A percentile compares a stretch with the other conserved stretches of the same genome.
phyloP scores from a whole-genome alignment of 2,329 filamentous ascomycete species.

The Arthrobotrys entomopaga region DNA sequence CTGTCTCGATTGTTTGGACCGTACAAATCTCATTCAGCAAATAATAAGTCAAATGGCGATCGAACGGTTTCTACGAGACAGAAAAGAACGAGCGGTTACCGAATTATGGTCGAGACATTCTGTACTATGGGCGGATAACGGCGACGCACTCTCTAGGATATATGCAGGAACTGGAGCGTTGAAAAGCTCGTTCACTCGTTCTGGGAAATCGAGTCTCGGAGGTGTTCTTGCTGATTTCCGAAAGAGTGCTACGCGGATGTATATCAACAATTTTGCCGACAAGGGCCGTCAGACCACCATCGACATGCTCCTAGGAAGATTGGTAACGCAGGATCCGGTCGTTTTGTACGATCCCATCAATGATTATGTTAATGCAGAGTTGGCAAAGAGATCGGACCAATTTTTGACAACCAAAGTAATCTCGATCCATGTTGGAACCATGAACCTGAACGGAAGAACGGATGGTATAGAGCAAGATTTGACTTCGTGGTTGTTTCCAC shows the following conservation, averaged over 20 bases:
- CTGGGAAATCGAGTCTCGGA: constrained; percentile 94
- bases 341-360: constrained; percentile 74
- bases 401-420: constrained; percentile 42
- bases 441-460: constrained; percentile 92
- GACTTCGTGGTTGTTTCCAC: constrained; percentile 83
- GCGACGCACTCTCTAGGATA: constrained; percentile 90
- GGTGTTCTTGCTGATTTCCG: constrained; percentile 93
- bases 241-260: constrained; percentile 91
- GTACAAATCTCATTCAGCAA: constrained; percentile 95
- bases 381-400: constrained; percentile 67
- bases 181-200: constrained; percentile 92
- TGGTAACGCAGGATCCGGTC: constrained; percentile 48
- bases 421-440: constrained; percentile 83
- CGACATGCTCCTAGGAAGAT: constrained; percentile 76
- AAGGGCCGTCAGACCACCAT: constrained; percentile 93
- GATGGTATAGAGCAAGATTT: constrained; percentile 81
- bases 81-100: constrained; percentile 73
- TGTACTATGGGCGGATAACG: constrained; percentile 95
- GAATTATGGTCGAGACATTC: constrained; percentile 95
- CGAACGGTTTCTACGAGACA: constrained; percentile 81
- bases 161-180: constrained; percentile 96
- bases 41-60: constrained; percentile 94
- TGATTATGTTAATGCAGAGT: constrained; percentile 83
- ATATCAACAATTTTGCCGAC: constrained; percentile 97
- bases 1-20: constrained; percentile 92